Base-by-base conservation (phyloP, 1,139 yeast species). In the Pichia norvegensis region DNA sequence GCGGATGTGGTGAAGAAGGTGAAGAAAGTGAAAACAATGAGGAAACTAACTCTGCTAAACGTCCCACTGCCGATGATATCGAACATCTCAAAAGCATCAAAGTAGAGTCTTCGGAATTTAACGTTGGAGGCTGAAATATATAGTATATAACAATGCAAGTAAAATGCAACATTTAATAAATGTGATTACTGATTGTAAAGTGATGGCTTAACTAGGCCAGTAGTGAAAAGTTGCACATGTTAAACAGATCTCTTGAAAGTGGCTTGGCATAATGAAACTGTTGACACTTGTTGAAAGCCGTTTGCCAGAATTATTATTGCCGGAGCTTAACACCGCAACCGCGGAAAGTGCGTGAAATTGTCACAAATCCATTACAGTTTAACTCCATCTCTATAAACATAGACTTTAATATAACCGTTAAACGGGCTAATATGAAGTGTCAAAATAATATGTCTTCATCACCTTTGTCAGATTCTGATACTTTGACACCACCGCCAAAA, bases 1-100 rank as follows among this genome's bases (percentile, higher is more conserved):
- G 98, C 69, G 98, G 98, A 0, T 92, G 98, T 66, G 96, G 94
- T 2, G 78, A 68, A 10, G 92, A 82, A 50, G 78, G 70, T 45
- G 67, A 58, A 14, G 78, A 63, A 41, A 66, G 51, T 35, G 66
- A 57, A 23, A 48, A 44, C 4, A 56, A 59, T 3, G 48, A 53
- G 36, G 50, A 48, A 17, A 53, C 52, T 19, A 44, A 46, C 39
- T 36, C 53, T 7, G 31, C 46, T 7, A 46, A 43, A 17, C 46
- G 45, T 19, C 16, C 27, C 4, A 14, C 40, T 16, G 47, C 39
- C 35, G 72, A 72, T 46, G 61, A 65, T 27, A 51, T 64, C 25
- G 70, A 68, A 13, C 74, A 72, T 55, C 61, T 73, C 54, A 61
- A 68, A 42, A 63, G 67, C 39, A 69, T 75, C 35, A 62, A 68